Percentiles rank a stretch among this genome's conserved stretches.
Conservation (phyloP, 345 rosid genomes). For the Arabis alpina region DNA sequence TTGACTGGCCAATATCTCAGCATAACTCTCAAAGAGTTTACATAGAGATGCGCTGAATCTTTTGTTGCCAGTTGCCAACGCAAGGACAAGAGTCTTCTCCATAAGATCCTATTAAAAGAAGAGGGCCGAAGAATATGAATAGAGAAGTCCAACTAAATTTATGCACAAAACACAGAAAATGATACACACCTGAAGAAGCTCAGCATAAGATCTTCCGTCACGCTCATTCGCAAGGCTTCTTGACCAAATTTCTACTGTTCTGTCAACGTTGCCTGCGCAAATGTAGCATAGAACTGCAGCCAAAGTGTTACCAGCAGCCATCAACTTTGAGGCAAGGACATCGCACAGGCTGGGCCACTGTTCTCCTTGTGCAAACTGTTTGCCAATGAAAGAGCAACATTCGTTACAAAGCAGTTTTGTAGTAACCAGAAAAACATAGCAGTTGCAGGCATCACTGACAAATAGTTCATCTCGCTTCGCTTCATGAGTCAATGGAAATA, state of each 20-base stretch:
- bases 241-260: slow-evolving; percentile 99
- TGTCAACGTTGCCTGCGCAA: slow-evolving; percentile 96
- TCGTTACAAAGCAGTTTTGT: slow-evolving; percentile 17
- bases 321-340: slow-evolving; percentile 78
- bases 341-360: slow-evolving; percentile 87
- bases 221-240: slow-evolving; percentile 66
- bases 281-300: slow-evolving; percentile 96
- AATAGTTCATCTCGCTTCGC: slow-evolving; percentile 14
- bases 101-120: slow-evolving; percentile 76
- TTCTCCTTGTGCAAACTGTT: slow-evolving; percentile 90
- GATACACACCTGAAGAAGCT: slow-evolving; percentile 84
- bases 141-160: slow-evolving; percentile 17
- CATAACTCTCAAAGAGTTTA: slow-evolving; percentile 96
- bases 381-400: slow-evolving; percentile 35
- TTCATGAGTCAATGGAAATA: neutral
- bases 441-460: slow-evolving; percentile 20
- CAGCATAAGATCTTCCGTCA: slow-evolving; percentile 80
- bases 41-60: slow-evolving; percentile 86
- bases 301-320: slow-evolving; percentile 76
- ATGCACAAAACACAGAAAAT: slow-evolving; percentile 29
- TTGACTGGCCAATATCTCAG: slow-evolving; percentile 97
- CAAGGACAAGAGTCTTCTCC: slow-evolving; percentile 98
- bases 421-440: slow-evolving; percentile 9
- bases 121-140: slow-evolving; percentile 30
- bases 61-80: slow-evolving; percentile 94